Evolutionary conservation across 768 basidiomycete genomes (phyloP).

Genomic region (Cyclocybe cylindracea): DNA sequence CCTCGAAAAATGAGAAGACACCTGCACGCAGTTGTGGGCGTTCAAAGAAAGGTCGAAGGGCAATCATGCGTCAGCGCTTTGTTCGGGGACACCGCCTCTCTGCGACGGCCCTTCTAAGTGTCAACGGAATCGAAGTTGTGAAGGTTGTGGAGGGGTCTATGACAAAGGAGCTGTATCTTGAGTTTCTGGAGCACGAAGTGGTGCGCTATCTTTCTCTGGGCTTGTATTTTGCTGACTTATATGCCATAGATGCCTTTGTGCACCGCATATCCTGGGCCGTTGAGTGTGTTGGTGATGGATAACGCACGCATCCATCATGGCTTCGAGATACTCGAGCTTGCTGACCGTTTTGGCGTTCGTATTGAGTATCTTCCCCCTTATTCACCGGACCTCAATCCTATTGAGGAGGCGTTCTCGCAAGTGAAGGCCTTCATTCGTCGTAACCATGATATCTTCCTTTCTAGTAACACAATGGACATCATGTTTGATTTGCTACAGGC

Average conservation of each 20-base stretch:
- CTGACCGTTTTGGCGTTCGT: constrained; percentile 21
- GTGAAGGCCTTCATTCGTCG: constrained; percentile 31
- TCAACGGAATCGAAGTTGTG: constrained; percentile 26
- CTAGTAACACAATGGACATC: constrained; percentile 13
- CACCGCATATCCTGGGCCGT: constrained; percentile 22
- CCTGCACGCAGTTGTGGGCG: constrained; percentile 10
- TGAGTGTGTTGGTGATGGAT: constrained; percentile 31
- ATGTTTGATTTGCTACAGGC: constrained; percentile 27
- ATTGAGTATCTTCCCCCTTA: constrained; percentile 37
- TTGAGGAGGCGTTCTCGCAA: constrained; percentile 39
- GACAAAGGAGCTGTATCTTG: constrained; percentile 18
- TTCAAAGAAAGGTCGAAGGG: too few species aligned
- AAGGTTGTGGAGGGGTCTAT: constrained; percentile 31
- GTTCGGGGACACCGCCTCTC: too few species aligned
- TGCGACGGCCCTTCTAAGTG: constrained; percentile 20
- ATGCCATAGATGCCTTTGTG: constrained; percentile 17
- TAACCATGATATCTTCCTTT: constrained; percentile 13
- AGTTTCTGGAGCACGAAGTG: constrained; percentile 25
- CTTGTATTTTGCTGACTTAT: not conserved
- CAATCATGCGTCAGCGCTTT: too few species aligned
- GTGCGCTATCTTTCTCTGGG: too few species aligned
- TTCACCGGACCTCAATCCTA: constrained; percentile 41
- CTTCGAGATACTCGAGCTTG: constrained; percentile 22
- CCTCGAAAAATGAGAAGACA: constrained; percentile 25
- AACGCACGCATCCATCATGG: too few species aligned